Evolutionary conservation across 1,284 basidiomycete species (phyloP).

Genomic region (Heliocybe sulcata): DNA sequence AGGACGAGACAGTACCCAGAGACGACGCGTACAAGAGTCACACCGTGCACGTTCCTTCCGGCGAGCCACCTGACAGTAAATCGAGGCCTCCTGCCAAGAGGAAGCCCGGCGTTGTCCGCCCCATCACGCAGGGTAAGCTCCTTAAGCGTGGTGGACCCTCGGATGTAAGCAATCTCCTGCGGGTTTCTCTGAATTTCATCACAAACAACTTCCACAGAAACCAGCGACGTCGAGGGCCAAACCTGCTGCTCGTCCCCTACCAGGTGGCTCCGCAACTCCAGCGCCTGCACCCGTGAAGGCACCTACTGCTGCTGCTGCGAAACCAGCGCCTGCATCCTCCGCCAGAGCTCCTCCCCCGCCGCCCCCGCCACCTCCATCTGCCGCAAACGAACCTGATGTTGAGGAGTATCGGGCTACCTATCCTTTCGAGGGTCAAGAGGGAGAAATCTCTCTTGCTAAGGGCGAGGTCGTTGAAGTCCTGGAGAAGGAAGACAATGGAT

Average conservation of each 20-base stretch:
- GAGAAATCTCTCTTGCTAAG: conserved; percentile 87
- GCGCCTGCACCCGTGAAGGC: conserved; percentile 18
- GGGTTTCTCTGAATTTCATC: background rate
- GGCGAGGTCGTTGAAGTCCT: conserved; percentile 90
- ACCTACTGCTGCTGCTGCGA: conserved; percentile 20
- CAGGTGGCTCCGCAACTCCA: conserved; percentile 34
- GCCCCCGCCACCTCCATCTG: conserved; percentile 30
- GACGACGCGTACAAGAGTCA: conserved; percentile 95
- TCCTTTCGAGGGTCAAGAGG: conserved; percentile 84
- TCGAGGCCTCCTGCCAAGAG: conserved; percentile 83
- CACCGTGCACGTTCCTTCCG: conserved; percentile 81
- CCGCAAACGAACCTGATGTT: conserved; percentile 51
- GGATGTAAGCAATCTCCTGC: conserved; percentile 30
- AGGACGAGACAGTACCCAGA: conserved; percentile 80
- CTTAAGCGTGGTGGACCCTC: conserved; percentile 73
- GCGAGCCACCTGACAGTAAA: conserved; percentile 77
- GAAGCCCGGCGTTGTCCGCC: conserved; percentile 78
- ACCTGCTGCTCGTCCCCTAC: conserved; percentile 50
- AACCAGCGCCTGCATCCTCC: conserved; percentile 19
- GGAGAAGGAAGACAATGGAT: conserved; percentile 92
- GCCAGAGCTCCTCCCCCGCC: conserved; percentile 36
- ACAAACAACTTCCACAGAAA: conserved; percentile 26
- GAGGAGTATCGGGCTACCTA: conserved; percentile 85
- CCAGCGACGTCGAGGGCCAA: conserved; percentile 43
- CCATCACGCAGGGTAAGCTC: conserved; percentile 82